These are phyloP conservation scores for Starmerella roubikii DNA, from an alignment of 805 yeast genomes.

Conservation along the genomic window DNA sequence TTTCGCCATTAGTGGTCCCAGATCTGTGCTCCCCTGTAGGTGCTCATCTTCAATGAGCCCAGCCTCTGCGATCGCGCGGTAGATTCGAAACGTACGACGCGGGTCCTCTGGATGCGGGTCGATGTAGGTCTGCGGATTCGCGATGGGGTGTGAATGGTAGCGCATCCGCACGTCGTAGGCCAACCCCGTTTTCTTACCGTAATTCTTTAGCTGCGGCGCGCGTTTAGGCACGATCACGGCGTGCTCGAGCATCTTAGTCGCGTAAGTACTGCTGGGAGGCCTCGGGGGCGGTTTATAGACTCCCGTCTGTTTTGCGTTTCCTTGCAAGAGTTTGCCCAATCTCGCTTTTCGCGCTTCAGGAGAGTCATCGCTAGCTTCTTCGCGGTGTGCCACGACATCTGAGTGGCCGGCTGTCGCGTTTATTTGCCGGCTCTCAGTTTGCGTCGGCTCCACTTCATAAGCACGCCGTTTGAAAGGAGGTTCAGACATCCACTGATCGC, in stretches of 20 bases:
- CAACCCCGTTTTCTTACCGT: conserved; percentile 64
- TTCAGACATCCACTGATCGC: too few relatives aligned
- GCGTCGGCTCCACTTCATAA: too few relatives aligned
- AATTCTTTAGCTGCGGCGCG: conserved; percentile 52
- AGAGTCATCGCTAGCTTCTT: too few relatives aligned
- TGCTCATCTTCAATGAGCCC: conserved; percentile 76
- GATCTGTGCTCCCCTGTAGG: conserved; percentile 53
- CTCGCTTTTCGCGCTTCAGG: too few relatives aligned
- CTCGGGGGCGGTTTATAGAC: too few relatives aligned
- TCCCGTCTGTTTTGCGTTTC: too few relatives aligned
- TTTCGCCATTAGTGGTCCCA: conserved; percentile 78
- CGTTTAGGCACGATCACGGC: conserved; percentile 17
- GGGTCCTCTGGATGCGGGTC: conserved; percentile 99
- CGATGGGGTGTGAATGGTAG: conserved; percentile 87
- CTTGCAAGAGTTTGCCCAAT: too few relatives aligned
- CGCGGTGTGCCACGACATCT: too few relatives aligned
- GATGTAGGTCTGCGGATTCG: conserved; percentile 81
- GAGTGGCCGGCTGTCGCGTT: too few relatives aligned
- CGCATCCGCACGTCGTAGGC: conserved; percentile 97
- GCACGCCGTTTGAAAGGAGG: too few relatives aligned
- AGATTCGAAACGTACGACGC: conserved; percentile 82
- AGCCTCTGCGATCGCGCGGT: conserved; percentile 85
- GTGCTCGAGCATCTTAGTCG: too few relatives aligned
- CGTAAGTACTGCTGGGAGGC: background rate
- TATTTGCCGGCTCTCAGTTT: too few relatives aligned